Conservation (phyloP, 805 yeast genomes). For the Ogataea polymorpha region DNA sequence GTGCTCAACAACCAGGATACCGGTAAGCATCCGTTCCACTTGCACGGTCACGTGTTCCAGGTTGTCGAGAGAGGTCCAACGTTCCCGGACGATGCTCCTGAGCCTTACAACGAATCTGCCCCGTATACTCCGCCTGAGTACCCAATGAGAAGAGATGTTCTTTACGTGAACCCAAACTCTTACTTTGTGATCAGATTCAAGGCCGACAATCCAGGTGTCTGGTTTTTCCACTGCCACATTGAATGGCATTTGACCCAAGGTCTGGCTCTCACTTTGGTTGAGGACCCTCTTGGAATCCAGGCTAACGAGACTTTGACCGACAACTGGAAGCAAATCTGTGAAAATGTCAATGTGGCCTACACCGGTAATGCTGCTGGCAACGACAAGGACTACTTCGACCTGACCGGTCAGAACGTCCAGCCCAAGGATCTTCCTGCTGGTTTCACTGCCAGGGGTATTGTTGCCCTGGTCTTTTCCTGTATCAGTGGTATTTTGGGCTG, state of each 20-base stretch:
- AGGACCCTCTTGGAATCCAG: conserved; percentile 76
- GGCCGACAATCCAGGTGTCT: conserved; percentile 95
- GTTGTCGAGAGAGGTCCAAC: conserved; percentile 67
- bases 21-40: conserved; percentile 96
- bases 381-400: conserved; percentile 56
- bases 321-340: conserved; percentile 59
- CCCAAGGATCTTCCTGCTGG: conserved; percentile 69
- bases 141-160: conserved; percentile 84
- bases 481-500: conserved; percentile 83
- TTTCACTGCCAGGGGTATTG: conserved; percentile 92
- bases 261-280: conserved; percentile 73
- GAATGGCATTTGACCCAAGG: conserved; percentile 99
- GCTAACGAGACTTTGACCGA: conserved; percentile 59
- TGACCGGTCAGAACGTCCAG: conserved; percentile 76
- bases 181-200: conserved; percentile 81
- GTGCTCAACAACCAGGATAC: conserved; percentile 83
- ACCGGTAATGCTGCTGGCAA: conserved; percentile 92
- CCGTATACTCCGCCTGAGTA: conserved; percentile 58
- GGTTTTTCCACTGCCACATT: conserved; percentile 98
- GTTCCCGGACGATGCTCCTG: conserved; percentile 52
- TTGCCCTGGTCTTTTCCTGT: conserved; percentile 89
- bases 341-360: conserved; percentile 45
- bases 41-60: conserved; percentile 94
- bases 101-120: conserved; percentile 52
- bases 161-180: conserved; percentile 78